A percentile compares a stretch with the other conserved stretches of the same genome.
These are phyloP conservation scores for Botrytis pseudocinerea DNA, from an alignment of 2,329 filamentous ascomycete species.

Conservation along the genomic window DNA sequence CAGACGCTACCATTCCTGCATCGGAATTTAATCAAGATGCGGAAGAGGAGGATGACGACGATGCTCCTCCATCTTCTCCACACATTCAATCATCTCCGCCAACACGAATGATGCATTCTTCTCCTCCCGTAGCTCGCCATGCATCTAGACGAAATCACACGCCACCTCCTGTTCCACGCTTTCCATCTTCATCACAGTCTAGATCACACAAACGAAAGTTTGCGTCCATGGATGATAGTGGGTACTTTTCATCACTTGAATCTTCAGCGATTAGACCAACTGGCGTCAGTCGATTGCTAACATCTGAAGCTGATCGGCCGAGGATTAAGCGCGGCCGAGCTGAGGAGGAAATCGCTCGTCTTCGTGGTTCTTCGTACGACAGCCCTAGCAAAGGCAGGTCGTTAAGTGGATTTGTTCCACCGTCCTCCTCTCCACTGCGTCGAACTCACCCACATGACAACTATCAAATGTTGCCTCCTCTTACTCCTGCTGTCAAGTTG, in stretches of 20 bases:
- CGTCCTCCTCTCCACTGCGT: constrained; percentile 71
- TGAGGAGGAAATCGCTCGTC: constrained; percentile 91
- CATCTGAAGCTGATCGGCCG: constrained; percentile 78
- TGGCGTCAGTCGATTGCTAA: constrained; percentile 62
- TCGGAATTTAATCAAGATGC: constrained; percentile 63
- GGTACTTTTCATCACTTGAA: constrained; percentile 94
- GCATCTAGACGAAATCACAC: constrained; percentile 64
- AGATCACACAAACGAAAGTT: constrained; percentile 74
- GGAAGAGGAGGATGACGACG: constrained; percentile 42
- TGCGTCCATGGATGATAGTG: constrained; percentile 84
- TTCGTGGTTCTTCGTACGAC: constrained; percentile 89
- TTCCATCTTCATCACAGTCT: constrained; percentile 62
- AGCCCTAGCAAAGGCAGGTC: constrained; percentile 75
- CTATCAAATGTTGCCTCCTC: constrained; percentile 67
- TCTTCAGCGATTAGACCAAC: constrained; percentile 81
- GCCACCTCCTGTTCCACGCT: constrained; percentile 68
- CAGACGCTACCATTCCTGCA: constrained; percentile 74
- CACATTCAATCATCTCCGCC: constrained; percentile 69
- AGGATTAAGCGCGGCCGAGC: constrained; percentile 85
- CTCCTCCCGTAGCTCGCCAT: constrained; percentile 73
- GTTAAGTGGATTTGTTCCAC: constrained; percentile 41
- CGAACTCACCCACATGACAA: constrained; percentile 46
- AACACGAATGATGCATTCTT: constrained; percentile 75
- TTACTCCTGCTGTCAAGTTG: constrained; percentile 83
- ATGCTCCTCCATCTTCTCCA: constrained; percentile 39